phyloP scores from a whole-genome alignment of 306 rosid species.

The Vigna angularis region DNA sequence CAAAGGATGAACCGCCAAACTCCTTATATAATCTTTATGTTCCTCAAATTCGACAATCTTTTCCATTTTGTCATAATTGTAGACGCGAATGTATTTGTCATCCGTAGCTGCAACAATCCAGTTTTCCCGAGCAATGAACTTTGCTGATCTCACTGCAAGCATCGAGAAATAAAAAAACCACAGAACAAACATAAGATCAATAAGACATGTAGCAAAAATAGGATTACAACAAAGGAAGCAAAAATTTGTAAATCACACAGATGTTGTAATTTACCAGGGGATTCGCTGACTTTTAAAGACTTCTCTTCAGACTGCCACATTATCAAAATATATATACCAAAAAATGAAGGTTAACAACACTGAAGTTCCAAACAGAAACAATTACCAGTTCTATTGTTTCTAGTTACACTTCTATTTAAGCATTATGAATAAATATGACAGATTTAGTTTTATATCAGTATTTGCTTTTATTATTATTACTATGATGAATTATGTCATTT shows the following conservation, averaged over 20 bases:
- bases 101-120: constrained; percentile 63
- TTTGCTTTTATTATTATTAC: too few relatives aligned
- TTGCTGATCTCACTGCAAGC: constrained; percentile 74
- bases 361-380: not conserved
- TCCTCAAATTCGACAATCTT: constrained; percentile 60
- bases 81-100: constrained; percentile 61
- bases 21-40: constrained; percentile 68
- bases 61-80: constrained; percentile 50
- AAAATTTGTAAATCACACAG: not conserved
- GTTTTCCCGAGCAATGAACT: constrained; percentile 59
- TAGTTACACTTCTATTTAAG: too few relatives aligned
- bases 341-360: not conserved
- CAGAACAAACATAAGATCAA: constrained; percentile 4
- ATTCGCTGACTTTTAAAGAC: constrained; percentile 59
- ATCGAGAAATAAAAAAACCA: not conserved
- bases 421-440: not conserved
- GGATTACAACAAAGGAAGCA: not conserved
- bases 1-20: constrained; percentile 62
- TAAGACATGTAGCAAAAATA: not conserved
- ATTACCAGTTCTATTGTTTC: not conserved
- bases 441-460: not conserved
- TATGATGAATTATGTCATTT: not conserved
- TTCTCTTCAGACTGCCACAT: constrained; percentile 58
- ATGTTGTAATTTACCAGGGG: constrained; percentile 59
- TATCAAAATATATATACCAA: constrained; percentile 36